phyloP scores from a whole-genome alignment of 2,329 filamentous ascomycete genomes.

The Fusarium tupiense region DNA sequence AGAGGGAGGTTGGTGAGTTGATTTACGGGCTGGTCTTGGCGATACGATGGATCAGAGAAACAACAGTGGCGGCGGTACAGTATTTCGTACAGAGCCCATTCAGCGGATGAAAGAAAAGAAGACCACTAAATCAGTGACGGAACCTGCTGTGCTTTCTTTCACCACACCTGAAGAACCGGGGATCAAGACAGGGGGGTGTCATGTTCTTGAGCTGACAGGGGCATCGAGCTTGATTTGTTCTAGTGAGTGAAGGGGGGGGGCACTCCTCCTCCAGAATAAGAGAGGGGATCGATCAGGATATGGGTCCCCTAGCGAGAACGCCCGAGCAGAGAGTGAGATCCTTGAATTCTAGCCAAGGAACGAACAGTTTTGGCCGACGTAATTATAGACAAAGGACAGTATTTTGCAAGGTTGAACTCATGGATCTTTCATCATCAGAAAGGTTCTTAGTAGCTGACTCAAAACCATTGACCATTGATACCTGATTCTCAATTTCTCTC shows the following conservation, averaged over 20 bases:
- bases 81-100: slow-evolving; percentile 18
- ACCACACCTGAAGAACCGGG: slow-evolving; percentile 10
- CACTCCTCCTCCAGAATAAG: slow-evolving; percentile 13
- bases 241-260: neutral
- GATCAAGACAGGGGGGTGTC: slow-evolving; percentile 22
- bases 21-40: slow-evolving; percentile 27
- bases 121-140: neutral
- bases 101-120: neutral
- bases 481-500: neutral
- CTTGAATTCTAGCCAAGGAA: neutral
- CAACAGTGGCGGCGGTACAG: slow-evolving; percentile 25
- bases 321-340: neutral
- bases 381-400: neutral
- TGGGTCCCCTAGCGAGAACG: slow-evolving; percentile 1
- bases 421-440: neutral
- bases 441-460: neutral
- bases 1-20: slow-evolving; percentile 31
- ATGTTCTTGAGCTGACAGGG: slow-evolving; percentile 12
- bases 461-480: neutral
- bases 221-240: slow-evolving; percentile 18
- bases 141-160: neutral
- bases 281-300: slow-evolving; percentile 15
- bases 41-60: slow-evolving; percentile 15
- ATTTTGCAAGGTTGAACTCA: neutral
- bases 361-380: slow-evolving; percentile 6